Evolutionary conservation across 768 basidiomycete species (phyloP).

Genomic region (Candolleomyces eurysporus): DNA sequence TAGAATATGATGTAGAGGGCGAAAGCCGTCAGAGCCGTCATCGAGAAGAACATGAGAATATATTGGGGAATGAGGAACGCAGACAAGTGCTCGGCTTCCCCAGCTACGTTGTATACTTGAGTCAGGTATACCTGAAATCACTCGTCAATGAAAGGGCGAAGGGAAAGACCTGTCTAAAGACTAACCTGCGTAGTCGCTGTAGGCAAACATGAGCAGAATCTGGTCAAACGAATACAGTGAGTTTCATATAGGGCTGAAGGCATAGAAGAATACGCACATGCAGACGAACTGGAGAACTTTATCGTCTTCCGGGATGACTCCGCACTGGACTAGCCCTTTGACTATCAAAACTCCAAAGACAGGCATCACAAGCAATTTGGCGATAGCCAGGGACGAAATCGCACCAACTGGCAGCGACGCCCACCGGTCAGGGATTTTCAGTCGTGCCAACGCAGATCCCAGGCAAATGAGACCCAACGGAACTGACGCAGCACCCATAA

Average conservation of each 20-base stretch:
- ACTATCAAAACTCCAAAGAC: conserved; percentile 60
- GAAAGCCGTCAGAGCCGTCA: conserved; percentile 50
- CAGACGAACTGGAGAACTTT: conserved; percentile 64
- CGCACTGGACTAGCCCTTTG: conserved; percentile 43
- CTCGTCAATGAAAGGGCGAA: background rate
- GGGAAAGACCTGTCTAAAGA: background rate
- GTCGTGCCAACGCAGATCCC: conserved; percentile 59
- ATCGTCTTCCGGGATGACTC: conserved; percentile 49
- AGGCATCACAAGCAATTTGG: conserved; percentile 56
- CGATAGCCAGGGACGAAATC: conserved; percentile 50
- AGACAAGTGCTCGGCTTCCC: conserved; percentile 58
- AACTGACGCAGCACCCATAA: conserved; percentile 62
- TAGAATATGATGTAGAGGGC: conserved; percentile 42
- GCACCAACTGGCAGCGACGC: conserved; percentile 45
- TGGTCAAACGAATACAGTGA: conserved; percentile 18
- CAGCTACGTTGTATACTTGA: conserved; percentile 65
- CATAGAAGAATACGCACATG: conserved; percentile 46
- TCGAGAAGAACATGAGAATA: conserved; percentile 48
- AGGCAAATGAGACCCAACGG: conserved; percentile 62
- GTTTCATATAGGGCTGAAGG: background rate
- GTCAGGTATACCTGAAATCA: conserved; percentile 53
- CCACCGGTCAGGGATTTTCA: conserved; percentile 53
- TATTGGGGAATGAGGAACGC: conserved; percentile 66
- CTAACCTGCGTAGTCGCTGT: conserved; percentile 57
- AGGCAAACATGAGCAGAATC: conserved; percentile 60